A percentile compares a stretch with the other conserved stretches of the same genome.
phyloP scores from a whole-genome alignment of 1,284 basidiomycete genomes.

The Afroboletus lepidellus region DNA sequence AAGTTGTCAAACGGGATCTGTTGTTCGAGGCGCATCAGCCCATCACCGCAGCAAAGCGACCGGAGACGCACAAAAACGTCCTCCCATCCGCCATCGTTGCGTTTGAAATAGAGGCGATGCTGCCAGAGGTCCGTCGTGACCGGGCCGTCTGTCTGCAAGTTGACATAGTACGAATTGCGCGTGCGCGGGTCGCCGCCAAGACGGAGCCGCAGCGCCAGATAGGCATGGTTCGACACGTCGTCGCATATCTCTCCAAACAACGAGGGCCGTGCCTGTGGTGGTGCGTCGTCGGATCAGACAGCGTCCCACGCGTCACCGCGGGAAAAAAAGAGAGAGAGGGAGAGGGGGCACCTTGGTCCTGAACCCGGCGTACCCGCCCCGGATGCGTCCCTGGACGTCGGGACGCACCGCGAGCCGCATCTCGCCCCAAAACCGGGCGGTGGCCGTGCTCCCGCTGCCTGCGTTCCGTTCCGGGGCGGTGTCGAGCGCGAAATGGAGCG shows the following conservation, averaged over 20 bases:
- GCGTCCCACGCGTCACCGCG: neutral
- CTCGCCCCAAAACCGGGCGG: constrained; percentile 72
- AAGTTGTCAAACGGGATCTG: constrained; percentile 83
- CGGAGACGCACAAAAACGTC: constrained; percentile 67
- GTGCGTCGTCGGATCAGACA: neutral
- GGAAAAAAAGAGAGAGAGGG: neutral
- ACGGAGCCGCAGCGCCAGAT: constrained; percentile 75
- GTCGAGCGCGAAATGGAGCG: constrained; percentile 65
- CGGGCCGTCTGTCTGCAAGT: constrained; percentile 83
- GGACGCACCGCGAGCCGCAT: constrained; percentile 66
- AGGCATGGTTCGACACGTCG: constrained; percentile 77
- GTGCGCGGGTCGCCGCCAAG: constrained; percentile 68
- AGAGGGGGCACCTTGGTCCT: constrained; percentile 62
- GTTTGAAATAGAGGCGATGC: constrained; percentile 78
- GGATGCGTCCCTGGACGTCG: constrained; percentile 58
- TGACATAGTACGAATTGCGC: constrained; percentile 81
- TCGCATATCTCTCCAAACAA: constrained; percentile 81
- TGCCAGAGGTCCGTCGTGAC: constrained; percentile 85
- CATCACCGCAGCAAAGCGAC: neutral
- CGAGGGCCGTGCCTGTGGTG: constrained; percentile 56
- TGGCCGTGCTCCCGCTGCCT: constrained; percentile 42
- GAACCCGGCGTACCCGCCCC: constrained; percentile 83
- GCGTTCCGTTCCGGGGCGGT: constrained; percentile 41
- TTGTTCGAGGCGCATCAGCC: constrained; percentile 2
- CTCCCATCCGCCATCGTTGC: constrained; percentile 77